Conservation (phyloP, 495 filamentous ascomycete species). For the Chaetomium tenue region DNA sequence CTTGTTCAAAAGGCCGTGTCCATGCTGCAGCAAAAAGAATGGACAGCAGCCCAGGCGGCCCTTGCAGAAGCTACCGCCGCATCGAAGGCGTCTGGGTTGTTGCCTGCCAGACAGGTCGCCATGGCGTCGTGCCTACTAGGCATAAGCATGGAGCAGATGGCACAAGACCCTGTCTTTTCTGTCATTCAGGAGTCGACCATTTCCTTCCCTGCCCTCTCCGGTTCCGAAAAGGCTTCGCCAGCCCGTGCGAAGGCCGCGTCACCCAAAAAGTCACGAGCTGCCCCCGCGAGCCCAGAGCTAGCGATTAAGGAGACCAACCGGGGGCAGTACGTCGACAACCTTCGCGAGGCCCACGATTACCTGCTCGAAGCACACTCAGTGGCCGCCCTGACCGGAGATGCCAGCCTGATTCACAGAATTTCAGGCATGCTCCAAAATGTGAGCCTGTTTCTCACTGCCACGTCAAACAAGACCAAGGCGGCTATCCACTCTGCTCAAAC, state of each 20-base stretch:
- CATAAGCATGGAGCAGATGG: slow-evolving; percentile 65
- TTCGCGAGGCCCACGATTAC: slow-evolving; percentile 60
- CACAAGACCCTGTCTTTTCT: slow-evolving; percentile 78
- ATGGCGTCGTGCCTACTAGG: slow-evolving; percentile 58
- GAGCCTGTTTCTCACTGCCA: slow-evolving; percentile 64
- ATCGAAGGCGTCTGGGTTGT: slow-evolving; percentile 41
- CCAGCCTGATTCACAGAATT: slow-evolving; percentile 54
- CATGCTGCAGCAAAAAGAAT: slow-evolving; percentile 56
- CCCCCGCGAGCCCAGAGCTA: slow-evolving; percentile 17
- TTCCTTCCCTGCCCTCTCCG: slow-evolving; percentile 66
- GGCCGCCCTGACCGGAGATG: slow-evolving; percentile 48
- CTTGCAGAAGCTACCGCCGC: slow-evolving; percentile 50
- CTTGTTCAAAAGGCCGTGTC: slow-evolving; percentile 63
- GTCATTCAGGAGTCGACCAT: slow-evolving; percentile 89
- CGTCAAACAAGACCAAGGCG: slow-evolving; percentile 44
- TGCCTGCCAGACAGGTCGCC: slow-evolving; percentile 51
- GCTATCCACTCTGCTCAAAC: slow-evolving; percentile 57
- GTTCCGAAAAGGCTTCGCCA: slow-evolving; percentile 24
- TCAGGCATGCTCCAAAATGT: slow-evolving; percentile 60
- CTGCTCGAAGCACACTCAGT: slow-evolving; percentile 56
- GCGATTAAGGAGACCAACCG: slow-evolving; percentile 34
- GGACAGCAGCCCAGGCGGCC: slow-evolving; percentile 49
- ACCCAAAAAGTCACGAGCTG: slow-evolving; percentile 29
- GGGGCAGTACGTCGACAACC: slow-evolving; percentile 55
- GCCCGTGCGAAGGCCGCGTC: slow-evolving; percentile 33